phyloP scores from a whole-genome alignment of 1,284 basidiomycete species.

The Malassezia arunalokei region DNA sequence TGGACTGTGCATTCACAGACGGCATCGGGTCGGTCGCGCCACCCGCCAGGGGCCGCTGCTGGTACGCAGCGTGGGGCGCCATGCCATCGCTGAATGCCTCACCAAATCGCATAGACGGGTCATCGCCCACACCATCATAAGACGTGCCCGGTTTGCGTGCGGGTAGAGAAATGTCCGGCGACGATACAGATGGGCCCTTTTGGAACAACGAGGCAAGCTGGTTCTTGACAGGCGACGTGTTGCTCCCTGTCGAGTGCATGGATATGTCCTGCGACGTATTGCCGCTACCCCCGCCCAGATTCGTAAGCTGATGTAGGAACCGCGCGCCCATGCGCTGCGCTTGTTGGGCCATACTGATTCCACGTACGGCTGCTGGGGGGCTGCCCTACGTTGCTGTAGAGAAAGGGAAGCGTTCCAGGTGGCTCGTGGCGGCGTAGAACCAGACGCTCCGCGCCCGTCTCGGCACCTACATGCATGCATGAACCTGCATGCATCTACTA shows the following conservation, averaged over 20 bases:
- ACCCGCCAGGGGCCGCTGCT: not conserved
- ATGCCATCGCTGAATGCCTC: not conserved
- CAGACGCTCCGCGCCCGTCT: not conserved
- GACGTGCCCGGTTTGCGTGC: not conserved
- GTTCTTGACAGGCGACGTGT: constrained; percentile 3
- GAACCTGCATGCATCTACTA: too few relatives aligned
- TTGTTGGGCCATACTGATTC: constrained; percentile 8
- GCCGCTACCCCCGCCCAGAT: not conserved
- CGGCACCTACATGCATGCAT: not conserved
- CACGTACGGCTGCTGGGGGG: not conserved
- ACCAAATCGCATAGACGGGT: not conserved
- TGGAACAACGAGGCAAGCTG: constrained; percentile 4
- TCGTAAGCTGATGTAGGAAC: constrained; percentile 12
- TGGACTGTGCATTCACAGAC: too few relatives aligned
- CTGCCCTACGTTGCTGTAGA: not conserved
- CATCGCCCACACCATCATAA: not conserved
- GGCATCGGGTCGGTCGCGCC: too few relatives aligned
- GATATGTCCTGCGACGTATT: not conserved
- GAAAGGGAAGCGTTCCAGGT: not conserved
- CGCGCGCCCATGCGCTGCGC: constrained; percentile 15
- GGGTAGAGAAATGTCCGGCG: not conserved
- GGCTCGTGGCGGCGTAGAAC: too few relatives aligned
- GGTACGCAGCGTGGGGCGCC: not conserved
- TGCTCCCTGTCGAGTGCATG: not conserved
- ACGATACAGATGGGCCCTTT: not conserved